Evolutionary conservation across 495 filamentous ascomycete genomes (phyloP), one percentile per base, ranked within the genome.

Genomic region (Aspergillus steynii): DNA sequence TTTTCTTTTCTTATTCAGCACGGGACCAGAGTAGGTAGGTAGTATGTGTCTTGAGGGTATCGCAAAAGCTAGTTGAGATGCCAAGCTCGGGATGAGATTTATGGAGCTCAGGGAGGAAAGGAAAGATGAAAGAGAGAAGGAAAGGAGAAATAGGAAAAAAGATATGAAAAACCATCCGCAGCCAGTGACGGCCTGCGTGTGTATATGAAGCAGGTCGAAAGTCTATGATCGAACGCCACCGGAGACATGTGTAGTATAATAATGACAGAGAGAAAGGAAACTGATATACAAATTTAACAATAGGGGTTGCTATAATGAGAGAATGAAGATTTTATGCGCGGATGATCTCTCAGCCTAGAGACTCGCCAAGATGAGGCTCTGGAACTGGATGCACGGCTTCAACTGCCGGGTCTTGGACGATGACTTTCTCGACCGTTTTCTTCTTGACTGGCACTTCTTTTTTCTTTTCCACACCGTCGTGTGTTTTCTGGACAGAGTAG

Each of bases 331-430:
- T 31, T 6, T 14, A 50, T 10, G 9, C 3, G 8, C 48, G 3
- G 48, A 50, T 27, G 25, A 29, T 8, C 4, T 29, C 37, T 75
- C 59, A 80, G 55, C 78, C 77, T 27, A 81, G 61, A 14, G 74
- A 69, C 62, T 80, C 77, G 29, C 72, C 71, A 5, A 77, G 66
- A 53, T 75, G 70, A n/a, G 61, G 58, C 32, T 70, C 70, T 5
- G 71, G 50, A 25, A 69, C 42, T 15, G 61, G 55, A 15, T 59
- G 26, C 15, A 59, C 56, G 12, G 63, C 27, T 31, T 58, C 63
- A 27, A 61, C 55, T 6, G 58, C 66, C 6, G 55, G 42, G 6
- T 73, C 69, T 26, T 68, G 65, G 26, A 65, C 52, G n/a, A 62
- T 50, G 2, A 52, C 66, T 45, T 65, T 62, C 63, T 76, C 71